Evolutionary conservation across 1,139 yeast species (phyloP), one percentile per base, ranked within the genome.

Genomic region (Arxiozyma heterogenica): DNA sequence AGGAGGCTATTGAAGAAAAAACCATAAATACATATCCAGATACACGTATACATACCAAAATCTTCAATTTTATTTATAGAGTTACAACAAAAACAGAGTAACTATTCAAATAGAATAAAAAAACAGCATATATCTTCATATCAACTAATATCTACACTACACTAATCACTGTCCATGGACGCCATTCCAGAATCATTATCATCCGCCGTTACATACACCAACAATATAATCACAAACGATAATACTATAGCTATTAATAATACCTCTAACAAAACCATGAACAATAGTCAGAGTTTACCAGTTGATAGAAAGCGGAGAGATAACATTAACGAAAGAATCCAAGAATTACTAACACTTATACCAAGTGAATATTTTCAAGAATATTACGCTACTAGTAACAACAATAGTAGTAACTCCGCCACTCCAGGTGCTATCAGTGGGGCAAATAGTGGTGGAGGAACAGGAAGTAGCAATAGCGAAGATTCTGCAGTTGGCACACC

Each of bases 271-370:
- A 34, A 27, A 27, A 27, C 30, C 9, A 27, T 27, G 30, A 27
- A 34, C 8, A 46, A 38, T 7, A 22, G 45, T 17, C 59, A 56
- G 39, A 51, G 58, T 7, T 54, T 58, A 27, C 58, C 57, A 18
- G 59, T 58, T 42, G 66, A 62, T 50, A 59, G 68, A 20, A 82
- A 88, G 59, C 79, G 96, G 57, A 76, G 95, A 56, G 98, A 90
- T 68, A 88, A 86, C 64, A 87, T 91, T 69, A 90, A 90, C 66
- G 96, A 89, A 52, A 83, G 84, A 64, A 91, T 91, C 55, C 94
- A 86, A 63, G 96, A 90, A 62, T 75, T 91, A 47, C 77, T 89
- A 51, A 74, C 79, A 1, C 69, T 86, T 52, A 80, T 91, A 3
- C 96, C 97, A 0, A 72, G 73, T 17, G 80, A 79, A 45, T 80